phyloP scores from a whole-genome alignment of 108 stramenopile genomes.

The Mayamaea pseudoterrestris region DNA sequence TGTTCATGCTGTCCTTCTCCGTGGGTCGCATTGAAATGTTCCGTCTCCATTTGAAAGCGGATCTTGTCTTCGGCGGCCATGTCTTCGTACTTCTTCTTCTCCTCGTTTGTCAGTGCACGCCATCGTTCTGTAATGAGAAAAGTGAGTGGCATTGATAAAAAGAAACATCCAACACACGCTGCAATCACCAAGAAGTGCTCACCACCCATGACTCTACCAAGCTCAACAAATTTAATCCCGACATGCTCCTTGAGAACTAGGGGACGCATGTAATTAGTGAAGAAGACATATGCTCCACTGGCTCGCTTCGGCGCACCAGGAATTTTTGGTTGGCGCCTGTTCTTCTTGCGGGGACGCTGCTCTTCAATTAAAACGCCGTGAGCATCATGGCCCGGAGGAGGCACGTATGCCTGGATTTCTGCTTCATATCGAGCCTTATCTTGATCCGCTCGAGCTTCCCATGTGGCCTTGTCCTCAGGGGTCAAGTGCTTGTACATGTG shows the following conservation, averaged over 20 bases:
- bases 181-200: too few species aligned
- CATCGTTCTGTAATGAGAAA: too few species aligned
- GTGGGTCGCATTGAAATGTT: slow-evolving; percentile 62
- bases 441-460: slow-evolving; percentile 65
- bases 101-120: slow-evolving; percentile 69
- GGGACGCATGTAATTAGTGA: slow-evolving; percentile 72
- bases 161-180: too few species aligned
- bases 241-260: slow-evolving; percentile 74
- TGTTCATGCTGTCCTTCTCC: too few species aligned
- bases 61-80: slow-evolving; percentile 77
- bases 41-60: slow-evolving; percentile 83
- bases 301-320: slow-evolving; percentile 69
- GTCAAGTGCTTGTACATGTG: slow-evolving; percentile 82
- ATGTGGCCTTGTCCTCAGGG: slow-evolving; percentile 66
- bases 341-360: slow-evolving; percentile 47
- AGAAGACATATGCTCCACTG: slow-evolving; percentile 74
- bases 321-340: slow-evolving; percentile 56
- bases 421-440: slow-evolving; percentile 76
- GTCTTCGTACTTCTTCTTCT: slow-evolving; percentile 78
- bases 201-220: slow-evolving; percentile 82
- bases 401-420: slow-evolving; percentile 62
- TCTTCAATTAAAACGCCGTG: slow-evolving; percentile 69
- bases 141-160: too few species aligned
- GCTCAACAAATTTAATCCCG: slow-evolving; percentile 84
- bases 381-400: slow-evolving; percentile 72